Base-by-base conservation (phyloP, 108 stramenopile genomes). In the Nitzschia sp. region DNA sequence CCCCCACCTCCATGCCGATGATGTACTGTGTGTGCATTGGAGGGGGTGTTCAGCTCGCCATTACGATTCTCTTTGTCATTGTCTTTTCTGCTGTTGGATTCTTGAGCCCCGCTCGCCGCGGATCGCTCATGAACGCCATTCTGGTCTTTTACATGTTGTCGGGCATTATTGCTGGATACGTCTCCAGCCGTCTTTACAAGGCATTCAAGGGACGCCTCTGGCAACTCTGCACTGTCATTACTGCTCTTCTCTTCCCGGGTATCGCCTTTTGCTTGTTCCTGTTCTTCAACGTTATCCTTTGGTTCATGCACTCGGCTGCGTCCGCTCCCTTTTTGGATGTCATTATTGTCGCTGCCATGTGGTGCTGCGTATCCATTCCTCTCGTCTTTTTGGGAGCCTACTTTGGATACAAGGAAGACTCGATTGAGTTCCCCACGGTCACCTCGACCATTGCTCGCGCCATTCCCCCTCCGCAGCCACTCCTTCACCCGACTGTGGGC, bases 311-410 rank as follows among this genome's bases (percentile, higher is more conserved):
- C 5, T 95, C 95, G n/a, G 88, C 97, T 13, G 96, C 84, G 26
- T 94, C 97, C 34, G 94, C 98, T 23, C 97, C 99, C 21, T 88
- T 98, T 56, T 71, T 92, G 75, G 87, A 96, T 63, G 71, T 99
- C 68, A 53, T 97, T 53, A 91, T 96, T 68, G 80, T 99, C n/a
- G 81, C 97, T 30, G 91, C 94, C 61, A 96, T 99, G 92, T 98
- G 98, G 97, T 96, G 98, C 81, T 93, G 94, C 61, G 90, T 99
- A 38, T 92, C 92, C 51, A 93, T 97, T 46, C 99, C 99, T 8
- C 78, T 99, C 32, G 96, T 95, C 56, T 99, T 99, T 74, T 54
- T 99, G 19, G 99, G 99, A 9, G 97, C 97, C 54, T 98, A 98
- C 86, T 95, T 96, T 82, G 99, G 98, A 58, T 99, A 97, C 97